Conservation (phyloP, 371 early-diverging fungal genomes). For the Lichtheimia hyalospora region DNA sequence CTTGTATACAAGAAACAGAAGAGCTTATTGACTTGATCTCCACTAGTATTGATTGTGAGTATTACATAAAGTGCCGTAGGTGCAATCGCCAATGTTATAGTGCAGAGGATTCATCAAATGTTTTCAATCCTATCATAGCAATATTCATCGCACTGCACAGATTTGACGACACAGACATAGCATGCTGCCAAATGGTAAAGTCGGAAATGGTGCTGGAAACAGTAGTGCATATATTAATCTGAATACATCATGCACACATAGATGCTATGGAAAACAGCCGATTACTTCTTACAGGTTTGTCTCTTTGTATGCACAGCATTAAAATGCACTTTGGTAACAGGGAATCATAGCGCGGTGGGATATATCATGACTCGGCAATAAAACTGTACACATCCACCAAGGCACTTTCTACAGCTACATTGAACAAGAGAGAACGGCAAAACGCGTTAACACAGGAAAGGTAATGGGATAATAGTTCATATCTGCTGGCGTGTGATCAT, state of each 20-base stretch:
- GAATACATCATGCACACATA: not conserved
- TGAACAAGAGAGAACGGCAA: not conserved
- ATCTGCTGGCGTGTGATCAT: not conserved
- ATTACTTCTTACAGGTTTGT: not conserved
- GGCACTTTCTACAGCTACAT: not conserved
- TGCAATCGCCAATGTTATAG: not conserved
- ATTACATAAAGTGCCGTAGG: not conserved
- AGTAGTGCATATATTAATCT: not conserved
- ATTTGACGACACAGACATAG: not conserved
- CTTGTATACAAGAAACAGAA: not conserved
- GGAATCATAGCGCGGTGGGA: not conserved
- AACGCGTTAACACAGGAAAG: conserved; percentile 7
- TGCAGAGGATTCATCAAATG: not conserved
- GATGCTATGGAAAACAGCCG: conserved; percentile 4
- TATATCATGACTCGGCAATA: not conserved
- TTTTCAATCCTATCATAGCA: not conserved
- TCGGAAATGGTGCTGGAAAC: not conserved
- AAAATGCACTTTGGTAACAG: not conserved
- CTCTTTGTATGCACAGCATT: not conserved
- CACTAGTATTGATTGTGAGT: not conserved
- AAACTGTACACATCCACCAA: conserved; percentile 3
- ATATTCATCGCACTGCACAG: not conserved
- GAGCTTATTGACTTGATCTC: not conserved
- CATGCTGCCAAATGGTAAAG: conserved; percentile 3
- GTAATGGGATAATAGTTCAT: too few relatives aligned